phyloP scores from a whole-genome alignment of 140 eudicot species.

The Stevia rebaudiana region DNA sequence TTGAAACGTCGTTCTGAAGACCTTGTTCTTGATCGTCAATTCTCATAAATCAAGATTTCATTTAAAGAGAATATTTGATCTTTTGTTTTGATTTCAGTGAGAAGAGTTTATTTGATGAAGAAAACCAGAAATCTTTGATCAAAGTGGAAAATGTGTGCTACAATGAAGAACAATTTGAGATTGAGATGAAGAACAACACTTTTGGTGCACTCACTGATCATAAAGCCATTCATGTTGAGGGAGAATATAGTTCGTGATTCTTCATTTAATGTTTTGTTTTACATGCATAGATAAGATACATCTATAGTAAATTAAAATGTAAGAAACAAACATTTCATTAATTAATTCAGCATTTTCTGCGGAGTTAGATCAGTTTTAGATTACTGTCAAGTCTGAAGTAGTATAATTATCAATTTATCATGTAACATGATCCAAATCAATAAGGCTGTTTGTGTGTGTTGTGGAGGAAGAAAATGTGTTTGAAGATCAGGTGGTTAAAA shows the following conservation, averaged over 20 bases:
- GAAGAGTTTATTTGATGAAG: slow-evolving; percentile 13
- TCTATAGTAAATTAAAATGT: not conserved
- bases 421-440: too few species aligned
- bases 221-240: slow-evolving; percentile 23
- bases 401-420: too few species aligned
- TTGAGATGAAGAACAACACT: not conserved
- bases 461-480: too few species aligned
- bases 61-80: not conserved
- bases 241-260: slow-evolving; percentile 3
- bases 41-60: too few species aligned
- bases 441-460: too few species aligned
- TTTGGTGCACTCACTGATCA: slow-evolving; percentile 14
- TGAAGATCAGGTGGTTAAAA: too few species aligned
- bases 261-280: not conserved
- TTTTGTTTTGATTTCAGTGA: slow-evolving; percentile 11
- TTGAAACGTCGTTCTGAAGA: too few species aligned
- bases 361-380: not conserved
- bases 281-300: not conserved
- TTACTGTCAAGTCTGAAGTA: not conserved
- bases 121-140: slow-evolving; percentile 9
- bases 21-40: too few species aligned
- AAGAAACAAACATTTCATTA: not conserved
- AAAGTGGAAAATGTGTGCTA: slow-evolving; percentile 24
- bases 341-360: not conserved
- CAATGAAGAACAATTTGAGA: slow-evolving; percentile 14